A percentile compares a stretch with the other conserved stretches of the same genome.
Conservation (phyloP, 1,284 basidiomycete genomes). For the Malassezia globosa region DNA sequence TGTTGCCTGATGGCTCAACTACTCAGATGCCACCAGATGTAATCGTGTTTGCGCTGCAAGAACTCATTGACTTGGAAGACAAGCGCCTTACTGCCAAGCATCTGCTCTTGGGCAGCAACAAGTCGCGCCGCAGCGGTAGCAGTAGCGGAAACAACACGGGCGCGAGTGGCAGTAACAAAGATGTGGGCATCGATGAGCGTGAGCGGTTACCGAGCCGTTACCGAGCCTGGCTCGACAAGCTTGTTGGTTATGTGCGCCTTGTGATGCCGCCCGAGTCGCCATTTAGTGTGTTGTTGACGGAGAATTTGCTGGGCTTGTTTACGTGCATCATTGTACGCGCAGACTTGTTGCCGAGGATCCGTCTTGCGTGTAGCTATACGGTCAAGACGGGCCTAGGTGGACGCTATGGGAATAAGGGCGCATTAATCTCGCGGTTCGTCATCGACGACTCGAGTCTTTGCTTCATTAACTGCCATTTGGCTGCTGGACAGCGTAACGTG, state of each 20-base stretch:
- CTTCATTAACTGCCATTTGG: conserved; percentile 90
- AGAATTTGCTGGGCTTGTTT: conserved; percentile 82
- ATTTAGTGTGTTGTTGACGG: conserved; percentile 70
- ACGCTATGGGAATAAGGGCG: conserved; percentile 93
- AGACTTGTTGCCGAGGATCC: conserved; percentile 51
- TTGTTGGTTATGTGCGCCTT: conserved; percentile 29
- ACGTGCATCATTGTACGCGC: conserved; percentile 72
- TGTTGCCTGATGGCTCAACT: conserved; percentile 3
- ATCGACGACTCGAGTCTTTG: conserved; percentile 68
- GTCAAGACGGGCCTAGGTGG: conserved; percentile 86
- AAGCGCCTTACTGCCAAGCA: conserved; percentile 67
- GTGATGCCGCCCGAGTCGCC: conserved; percentile 48
- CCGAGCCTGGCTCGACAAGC: conserved; percentile 33
- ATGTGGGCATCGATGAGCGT: conserved; percentile 13
- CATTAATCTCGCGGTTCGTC: conserved; percentile 75
- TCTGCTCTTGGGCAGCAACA: conserved; percentile 30
- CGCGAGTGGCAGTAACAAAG: conserved; percentile 12
- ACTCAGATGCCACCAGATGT: conserved; percentile 60
- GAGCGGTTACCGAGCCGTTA: conserved; percentile 12
- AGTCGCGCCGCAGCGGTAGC: conserved; percentile 9
- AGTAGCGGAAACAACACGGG: too few species aligned
- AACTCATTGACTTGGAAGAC: conserved; percentile 84
- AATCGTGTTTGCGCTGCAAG: conserved; percentile 86
- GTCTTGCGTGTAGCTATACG: conserved; percentile 63
- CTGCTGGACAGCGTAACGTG: conserved; percentile 76